These are phyloP conservation scores for Auricularia cornea DNA, from an alignment of 768 basidiomycete species.

Conservation along the genomic window DNA sequence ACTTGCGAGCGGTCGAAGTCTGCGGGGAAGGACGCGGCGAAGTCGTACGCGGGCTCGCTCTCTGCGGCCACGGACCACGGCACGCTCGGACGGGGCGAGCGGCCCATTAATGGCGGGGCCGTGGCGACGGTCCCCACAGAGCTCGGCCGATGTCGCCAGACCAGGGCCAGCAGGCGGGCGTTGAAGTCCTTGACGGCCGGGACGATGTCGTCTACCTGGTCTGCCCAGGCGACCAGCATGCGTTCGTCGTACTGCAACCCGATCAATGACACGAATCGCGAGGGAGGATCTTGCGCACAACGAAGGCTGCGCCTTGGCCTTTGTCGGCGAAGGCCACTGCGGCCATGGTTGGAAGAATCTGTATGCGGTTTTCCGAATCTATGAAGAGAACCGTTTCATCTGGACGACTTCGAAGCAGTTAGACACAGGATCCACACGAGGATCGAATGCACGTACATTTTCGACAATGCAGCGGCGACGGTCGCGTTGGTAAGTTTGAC, in stretches of 20 bases:
- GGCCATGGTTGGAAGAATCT: conserved; percentile 3
- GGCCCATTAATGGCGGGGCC: background rate
- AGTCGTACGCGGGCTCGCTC: background rate
- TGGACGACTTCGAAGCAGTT: background rate
- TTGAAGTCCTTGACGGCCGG: conserved; percentile 44
- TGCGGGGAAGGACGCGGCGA: background rate
- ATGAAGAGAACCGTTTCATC: background rate
- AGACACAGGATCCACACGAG: background rate
- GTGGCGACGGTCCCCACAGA: background rate
- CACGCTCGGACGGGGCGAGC: background rate
- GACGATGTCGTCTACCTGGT: conserved; percentile 3
- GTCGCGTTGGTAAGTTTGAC: conserved; percentile 3
- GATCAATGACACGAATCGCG: background rate
- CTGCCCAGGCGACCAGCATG: conserved; percentile 5
- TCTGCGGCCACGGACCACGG: background rate
- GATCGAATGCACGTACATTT: background rate
- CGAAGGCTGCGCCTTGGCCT: conserved; percentile 6
- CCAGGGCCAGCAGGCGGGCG: conserved; percentile 55
- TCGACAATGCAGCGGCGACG: conserved; percentile 1
- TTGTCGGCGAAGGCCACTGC: conserved; percentile 3
- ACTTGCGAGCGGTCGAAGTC: background rate
- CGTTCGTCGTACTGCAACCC: conserved; percentile 3
- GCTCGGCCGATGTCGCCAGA: background rate
- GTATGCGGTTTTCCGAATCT: conserved; percentile 2
- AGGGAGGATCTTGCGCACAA: background rate